phyloP scores from a whole-genome alignment of 805 yeast species.

The Torulaspora microellipsoides region DNA sequence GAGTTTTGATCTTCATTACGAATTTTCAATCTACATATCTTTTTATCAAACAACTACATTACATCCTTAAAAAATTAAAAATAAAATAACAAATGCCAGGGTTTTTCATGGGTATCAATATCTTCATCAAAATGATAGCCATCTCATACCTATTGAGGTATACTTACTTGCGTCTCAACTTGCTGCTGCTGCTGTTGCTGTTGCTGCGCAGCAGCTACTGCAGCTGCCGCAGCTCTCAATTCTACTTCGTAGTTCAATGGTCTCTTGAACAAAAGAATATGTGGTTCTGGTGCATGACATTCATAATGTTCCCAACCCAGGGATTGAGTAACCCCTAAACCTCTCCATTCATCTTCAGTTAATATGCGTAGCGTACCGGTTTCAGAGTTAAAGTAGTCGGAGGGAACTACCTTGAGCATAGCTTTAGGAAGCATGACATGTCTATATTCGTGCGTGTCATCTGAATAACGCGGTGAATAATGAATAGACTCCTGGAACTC shows the following conservation, averaged over 20 bases:
- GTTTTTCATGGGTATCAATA: no score
- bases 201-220: slow-evolving; percentile 26
- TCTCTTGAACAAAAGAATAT: slow-evolving; percentile 81
- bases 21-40: no score
- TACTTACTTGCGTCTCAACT: slow-evolving; percentile 9
- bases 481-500: slow-evolving; percentile 94
- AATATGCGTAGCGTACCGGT: slow-evolving; percentile 90
- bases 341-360: slow-evolving; percentile 97
- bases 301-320: slow-evolving; percentile 98
- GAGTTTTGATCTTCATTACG: no score
- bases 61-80: no score
- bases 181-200: slow-evolving; percentile 18
- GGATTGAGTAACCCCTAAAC: slow-evolving; percentile 94
- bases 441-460: slow-evolving; percentile 87
- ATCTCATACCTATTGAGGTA: slow-evolving; percentile 1
- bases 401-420: slow-evolving; percentile 89
- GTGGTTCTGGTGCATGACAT: slow-evolving; percentile 98
- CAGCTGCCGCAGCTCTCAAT: slow-evolving; percentile 32
- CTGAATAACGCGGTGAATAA: slow-evolving; percentile 87
- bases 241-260: slow-evolving; percentile 50
- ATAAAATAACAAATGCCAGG: no score
- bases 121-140: no score
- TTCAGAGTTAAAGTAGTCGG: slow-evolving; percentile 88
- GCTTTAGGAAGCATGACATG: slow-evolving; percentile 97
- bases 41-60: no score